A percentile compares a stretch with the other conserved stretches of the same genome.
Evolutionary conservation across 371 early-diverging fungal genomes (phyloP).

Genomic region (Circinella minor): DNA sequence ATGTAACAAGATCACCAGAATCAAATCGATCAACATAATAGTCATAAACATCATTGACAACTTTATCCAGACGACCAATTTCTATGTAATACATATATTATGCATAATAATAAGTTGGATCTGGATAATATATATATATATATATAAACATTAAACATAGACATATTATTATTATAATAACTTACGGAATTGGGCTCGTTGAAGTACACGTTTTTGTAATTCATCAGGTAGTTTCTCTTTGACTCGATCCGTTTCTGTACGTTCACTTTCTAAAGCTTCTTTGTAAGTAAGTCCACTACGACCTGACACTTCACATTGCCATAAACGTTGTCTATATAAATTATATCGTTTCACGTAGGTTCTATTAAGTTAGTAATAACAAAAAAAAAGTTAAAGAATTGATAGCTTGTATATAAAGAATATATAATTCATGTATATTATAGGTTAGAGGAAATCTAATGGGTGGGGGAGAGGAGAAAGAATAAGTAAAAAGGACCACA

Average conservation of each 20-base stretch:
- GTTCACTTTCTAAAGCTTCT: conserved; percentile 81
- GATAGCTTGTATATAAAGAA: neutral
- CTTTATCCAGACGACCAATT: conserved; percentile 54
- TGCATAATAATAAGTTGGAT: too few species aligned
- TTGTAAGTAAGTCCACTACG: conserved; percentile 76
- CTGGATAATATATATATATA: too few species aligned
- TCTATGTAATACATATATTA: conserved; percentile 31
- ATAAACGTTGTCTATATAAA: conserved; percentile 74
- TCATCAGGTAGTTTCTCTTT: conserved; percentile 69
- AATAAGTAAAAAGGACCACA: too few species aligned
- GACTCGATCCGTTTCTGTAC: conserved; percentile 56
- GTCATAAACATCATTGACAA: conserved; percentile 57
- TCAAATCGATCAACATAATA: conserved; percentile 52
- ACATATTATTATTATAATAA: too few species aligned
- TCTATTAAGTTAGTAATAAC: conserved; percentile 43
- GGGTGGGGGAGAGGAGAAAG: too few species aligned
- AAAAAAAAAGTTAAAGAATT: conserved; percentile 9
- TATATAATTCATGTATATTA: conserved; percentile 10
- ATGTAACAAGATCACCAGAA: conserved; percentile 52
- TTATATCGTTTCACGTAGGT: conserved; percentile 72
- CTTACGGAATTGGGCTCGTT: conserved; percentile 75
- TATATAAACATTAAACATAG: too few species aligned
- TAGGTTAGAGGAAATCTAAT: neutral
- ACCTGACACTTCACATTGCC: conserved; percentile 83
- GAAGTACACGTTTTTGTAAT: conserved; percentile 66